These are phyloP conservation scores for Sequoiadendron giganteum DNA, from an alignment of 75 land plant genomes.

Conservation along the genomic window DNA sequence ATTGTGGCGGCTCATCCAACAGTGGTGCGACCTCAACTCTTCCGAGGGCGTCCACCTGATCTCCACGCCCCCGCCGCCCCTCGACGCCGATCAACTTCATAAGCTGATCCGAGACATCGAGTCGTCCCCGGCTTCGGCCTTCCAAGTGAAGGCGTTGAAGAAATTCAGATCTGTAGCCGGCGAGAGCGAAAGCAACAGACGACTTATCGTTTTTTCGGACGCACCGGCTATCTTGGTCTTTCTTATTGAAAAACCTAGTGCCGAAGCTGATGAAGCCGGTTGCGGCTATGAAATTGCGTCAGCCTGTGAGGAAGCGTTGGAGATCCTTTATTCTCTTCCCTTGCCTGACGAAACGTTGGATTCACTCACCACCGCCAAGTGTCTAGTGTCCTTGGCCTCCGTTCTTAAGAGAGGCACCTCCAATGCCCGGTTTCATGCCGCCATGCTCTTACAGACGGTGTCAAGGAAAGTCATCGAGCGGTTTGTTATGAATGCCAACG, in stretches of 20 bases:
- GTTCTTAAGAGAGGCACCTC: conserved; percentile 36
- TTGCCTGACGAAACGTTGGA: background rate
- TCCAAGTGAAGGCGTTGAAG: conserved; percentile 14
- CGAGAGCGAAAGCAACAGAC: conserved; percentile 53
- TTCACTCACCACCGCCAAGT: conserved; percentile 2
- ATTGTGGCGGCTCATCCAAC: conserved; percentile 59
- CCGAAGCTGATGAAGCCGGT: background rate
- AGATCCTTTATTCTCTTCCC: background rate
- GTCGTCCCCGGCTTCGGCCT: background rate
- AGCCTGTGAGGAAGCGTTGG: conserved; percentile 5
- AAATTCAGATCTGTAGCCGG: conserved; percentile 33
- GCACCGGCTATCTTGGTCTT: conserved; percentile 16
- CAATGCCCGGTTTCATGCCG: conserved; percentile 29
- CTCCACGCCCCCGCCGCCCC: conserved; percentile 55
- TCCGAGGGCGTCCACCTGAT: conserved; percentile 36
- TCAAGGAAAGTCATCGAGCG: conserved; percentile 13
- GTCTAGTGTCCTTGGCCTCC: conserved; percentile 5
- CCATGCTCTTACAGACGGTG: conserved; percentile 27
- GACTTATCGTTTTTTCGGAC: conserved; percentile 35
- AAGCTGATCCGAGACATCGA: conserved; percentile 25
- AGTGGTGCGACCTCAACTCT: conserved; percentile 41
- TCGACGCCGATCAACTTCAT: conserved; percentile 25
- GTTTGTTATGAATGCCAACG: conserved; percentile 6
- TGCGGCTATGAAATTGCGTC: background rate
- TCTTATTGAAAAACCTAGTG: conserved; percentile 2